phyloP scores from a whole-genome alignment of 352 stramenopile genomes.

The Globisporangium echinulatum region DNA sequence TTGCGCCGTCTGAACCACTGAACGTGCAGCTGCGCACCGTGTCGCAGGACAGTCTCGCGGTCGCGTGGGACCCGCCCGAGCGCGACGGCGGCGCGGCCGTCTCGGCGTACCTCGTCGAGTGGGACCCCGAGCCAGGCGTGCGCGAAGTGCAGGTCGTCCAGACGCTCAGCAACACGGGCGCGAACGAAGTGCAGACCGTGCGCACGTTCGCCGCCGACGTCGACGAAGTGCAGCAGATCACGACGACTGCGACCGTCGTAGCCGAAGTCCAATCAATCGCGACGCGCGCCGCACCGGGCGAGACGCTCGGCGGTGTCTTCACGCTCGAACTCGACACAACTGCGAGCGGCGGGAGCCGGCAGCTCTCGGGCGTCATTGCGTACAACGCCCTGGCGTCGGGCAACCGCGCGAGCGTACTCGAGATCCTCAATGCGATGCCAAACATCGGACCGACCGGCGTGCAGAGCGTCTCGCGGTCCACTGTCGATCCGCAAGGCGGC shows the following conservation, averaged over 20 bases:
- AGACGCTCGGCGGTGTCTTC: slow-evolving; percentile 86
- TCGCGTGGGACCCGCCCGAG: slow-evolving; percentile 68
- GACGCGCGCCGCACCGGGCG: slow-evolving; percentile 72
- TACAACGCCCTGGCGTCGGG: slow-evolving; percentile 61
- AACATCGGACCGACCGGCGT: slow-evolving; percentile 62
- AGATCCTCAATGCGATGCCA: slow-evolving; percentile 78
- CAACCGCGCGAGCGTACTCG: slow-evolving; percentile 38
- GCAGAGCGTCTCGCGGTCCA: slow-evolving; percentile 49
- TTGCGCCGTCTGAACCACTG: slow-evolving; percentile 39
- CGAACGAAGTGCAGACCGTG: slow-evolving; percentile 94
- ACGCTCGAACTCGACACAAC: slow-evolving; percentile 90
- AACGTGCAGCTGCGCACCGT: slow-evolving; percentile 63
- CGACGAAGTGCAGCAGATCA: slow-evolving; percentile 87
- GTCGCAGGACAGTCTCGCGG: slow-evolving; percentile 60
- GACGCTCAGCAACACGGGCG: slow-evolving; percentile 73
- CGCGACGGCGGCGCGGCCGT: slow-evolving; percentile 72
- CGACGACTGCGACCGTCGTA: slow-evolving; percentile 51
- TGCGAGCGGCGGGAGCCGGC: slow-evolving; percentile 69
- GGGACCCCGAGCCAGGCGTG: slow-evolving; percentile 86
- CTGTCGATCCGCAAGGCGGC: slow-evolving; percentile 73
- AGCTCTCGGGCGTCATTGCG: slow-evolving; percentile 90
- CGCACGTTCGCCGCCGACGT: slow-evolving; percentile 79
- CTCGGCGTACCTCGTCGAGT: slow-evolving; percentile 84
- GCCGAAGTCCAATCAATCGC: slow-evolving; percentile 84
- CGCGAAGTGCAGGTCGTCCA: slow-evolving; percentile 86